phyloP scores from a whole-genome alignment of 2,329 filamentous ascomycete genomes.

The Botryotinia narcissicola region DNA sequence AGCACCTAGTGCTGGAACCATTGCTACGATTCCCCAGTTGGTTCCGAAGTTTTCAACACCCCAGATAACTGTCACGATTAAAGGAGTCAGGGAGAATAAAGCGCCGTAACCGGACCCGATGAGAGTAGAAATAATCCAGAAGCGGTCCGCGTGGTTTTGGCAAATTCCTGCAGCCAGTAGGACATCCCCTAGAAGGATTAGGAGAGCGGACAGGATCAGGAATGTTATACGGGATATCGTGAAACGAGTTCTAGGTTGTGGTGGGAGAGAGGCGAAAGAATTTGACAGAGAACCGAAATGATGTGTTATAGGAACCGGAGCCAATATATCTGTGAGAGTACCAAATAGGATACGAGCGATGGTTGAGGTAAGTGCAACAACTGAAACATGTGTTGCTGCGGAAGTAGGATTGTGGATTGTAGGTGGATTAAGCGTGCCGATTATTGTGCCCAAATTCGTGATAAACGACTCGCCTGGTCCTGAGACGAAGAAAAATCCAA shows the following conservation, averaged over 20 bases:
- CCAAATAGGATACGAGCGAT: conserved; percentile 87
- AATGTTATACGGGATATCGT: conserved; percentile 76
- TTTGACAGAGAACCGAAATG: conserved; percentile 33
- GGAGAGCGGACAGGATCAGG: conserved; percentile 69
- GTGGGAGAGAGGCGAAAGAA: conserved; percentile 39
- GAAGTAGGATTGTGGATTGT: conserved; percentile 51
- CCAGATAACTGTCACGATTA: conserved; percentile 96
- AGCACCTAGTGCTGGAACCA: conserved; percentile 83
- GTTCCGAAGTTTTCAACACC: conserved; percentile 98
- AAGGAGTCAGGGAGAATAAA: conserved; percentile 82
- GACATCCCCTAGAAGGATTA: conserved; percentile 74
- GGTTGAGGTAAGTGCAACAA: conserved; percentile 87
- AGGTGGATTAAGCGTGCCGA: conserved; percentile 75
- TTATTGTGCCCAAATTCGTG: conserved; percentile 93
- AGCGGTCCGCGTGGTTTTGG: conserved; percentile 72
- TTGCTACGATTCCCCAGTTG: conserved; percentile 94
- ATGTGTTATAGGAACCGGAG: conserved; percentile 51
- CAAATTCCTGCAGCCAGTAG: conserved; percentile 73
- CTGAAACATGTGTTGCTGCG: conserved; percentile 85
- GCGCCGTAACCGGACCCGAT: conserved; percentile 92
- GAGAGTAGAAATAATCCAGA: conserved; percentile 80
- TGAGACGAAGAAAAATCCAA: conserved; percentile 81
- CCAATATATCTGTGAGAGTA: conserved; percentile 82
- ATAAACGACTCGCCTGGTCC: conserved; percentile 91
- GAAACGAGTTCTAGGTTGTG: conserved; percentile 43